Base-by-base conservation (phyloP, 1,284 basidiomycete species). In the Abortiporus biennis region DNA sequence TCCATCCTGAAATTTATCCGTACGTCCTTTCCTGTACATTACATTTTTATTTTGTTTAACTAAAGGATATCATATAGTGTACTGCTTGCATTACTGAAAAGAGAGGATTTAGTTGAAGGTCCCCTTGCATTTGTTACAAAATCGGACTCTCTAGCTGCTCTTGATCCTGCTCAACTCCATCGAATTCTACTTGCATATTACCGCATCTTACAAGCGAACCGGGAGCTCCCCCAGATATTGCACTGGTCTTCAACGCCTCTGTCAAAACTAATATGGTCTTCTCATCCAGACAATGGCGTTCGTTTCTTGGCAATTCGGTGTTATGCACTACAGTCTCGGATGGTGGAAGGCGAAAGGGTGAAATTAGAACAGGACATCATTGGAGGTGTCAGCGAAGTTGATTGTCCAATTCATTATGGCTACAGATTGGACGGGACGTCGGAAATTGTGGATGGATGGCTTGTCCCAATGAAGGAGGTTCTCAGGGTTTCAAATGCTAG, bases 1-100 rank as follows among this genome's bases (percentile, higher is more conserved):
- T 74, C 31, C 80, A 88, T 51, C 76, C 80, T 54, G 85, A 90
- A 57, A 62, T 90, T 29, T 89, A 76, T 52, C 77, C 86, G 86
- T 90, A 54, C 48, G 87, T 72, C 4, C 22, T 11, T 31, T 36
- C 11, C 9, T 25, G 6, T 42, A 12, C 52, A 44, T 32, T 30
- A 34, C 33, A 1, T 32, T 33, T 22, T 20, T 24, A 32, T 40
- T 30, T 25, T 34, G 19, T 16, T 36, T 37, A 19, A 40, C 36
- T 42, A 16, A 43, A 12, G n/a, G 9, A 11, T 17, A 15, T 22
- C 19, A 15, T 15, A 46, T 49, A 83, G 81, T 20, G 66, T 78
- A 30, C 56, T 83, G 22, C 66, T 71, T 45, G 58, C 62, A 36
- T 66, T 83, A 42, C 56, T 85, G 24, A 63, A 55, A 32, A 65